phyloP scores from a whole-genome alignment of 2,329 filamentous ascomycete genomes.

The Aureobasidium zeae region DNA sequence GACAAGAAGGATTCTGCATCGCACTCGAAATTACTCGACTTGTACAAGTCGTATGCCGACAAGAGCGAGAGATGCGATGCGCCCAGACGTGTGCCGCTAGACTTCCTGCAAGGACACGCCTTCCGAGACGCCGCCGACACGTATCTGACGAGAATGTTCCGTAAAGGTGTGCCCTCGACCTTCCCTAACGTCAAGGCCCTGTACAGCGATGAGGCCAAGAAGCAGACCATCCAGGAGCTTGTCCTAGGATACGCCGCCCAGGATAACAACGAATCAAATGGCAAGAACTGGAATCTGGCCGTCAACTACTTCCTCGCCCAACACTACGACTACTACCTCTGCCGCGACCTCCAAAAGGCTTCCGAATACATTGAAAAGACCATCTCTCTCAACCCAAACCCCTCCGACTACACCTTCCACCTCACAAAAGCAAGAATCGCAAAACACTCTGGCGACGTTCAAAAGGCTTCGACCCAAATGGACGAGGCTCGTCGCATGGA shows the following conservation, averaged over 20 bases:
- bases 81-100: slow-evolving; percentile 73
- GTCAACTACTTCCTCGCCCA: slow-evolving; percentile 90
- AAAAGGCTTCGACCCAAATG: slow-evolving; percentile 79
- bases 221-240: slow-evolving; percentile 62
- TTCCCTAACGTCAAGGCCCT: slow-evolving; percentile 95
- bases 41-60: slow-evolving; percentile 74
- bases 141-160: slow-evolving; percentile 77
- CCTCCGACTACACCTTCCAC: slow-evolving; percentile 83
- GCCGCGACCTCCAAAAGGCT: slow-evolving; percentile 74
- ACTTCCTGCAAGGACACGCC: slow-evolving; percentile 75
- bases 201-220: slow-evolving; percentile 70
- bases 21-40: slow-evolving; percentile 59
- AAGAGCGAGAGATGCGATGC: slow-evolving; percentile 80
- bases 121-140: slow-evolving; percentile 68
- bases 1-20: slow-evolving; percentile 51
- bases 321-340: slow-evolving; percentile 89
- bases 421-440: slow-evolving; percentile 93
- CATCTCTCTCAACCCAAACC: slow-evolving; percentile 67
- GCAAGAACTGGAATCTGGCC: slow-evolving; percentile 58
- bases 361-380: slow-evolving; percentile 74
- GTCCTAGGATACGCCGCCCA: slow-evolving; percentile 63
- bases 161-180: slow-evolving; percentile 87
- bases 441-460: slow-evolving; percentile 76
- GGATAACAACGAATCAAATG: slow-evolving; percentile 44
- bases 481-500: slow-evolving; percentile 78